Evolutionary conservation across 805 yeast genomes (phyloP).

Genomic region (Ogataea neopini): DNA sequence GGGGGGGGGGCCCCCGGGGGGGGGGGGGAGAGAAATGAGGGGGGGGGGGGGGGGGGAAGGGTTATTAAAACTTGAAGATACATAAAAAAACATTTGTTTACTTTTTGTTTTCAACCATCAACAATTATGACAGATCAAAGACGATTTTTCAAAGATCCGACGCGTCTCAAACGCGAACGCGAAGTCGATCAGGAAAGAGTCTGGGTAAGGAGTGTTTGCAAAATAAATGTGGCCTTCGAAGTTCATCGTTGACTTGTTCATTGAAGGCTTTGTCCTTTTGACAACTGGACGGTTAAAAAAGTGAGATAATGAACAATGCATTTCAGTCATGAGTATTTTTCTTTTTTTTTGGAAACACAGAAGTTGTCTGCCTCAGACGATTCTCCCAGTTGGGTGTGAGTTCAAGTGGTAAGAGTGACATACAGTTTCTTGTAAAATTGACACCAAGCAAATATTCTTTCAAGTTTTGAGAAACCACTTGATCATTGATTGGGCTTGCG

Average conservation of each 20-base stretch:
- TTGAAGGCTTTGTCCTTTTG: background rate
- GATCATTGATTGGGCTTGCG: background rate
- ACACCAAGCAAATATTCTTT: background rate
- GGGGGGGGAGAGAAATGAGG: too few relatives aligned
- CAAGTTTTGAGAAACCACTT: background rate
- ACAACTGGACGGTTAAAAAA: background rate
- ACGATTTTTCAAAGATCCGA: background rate
- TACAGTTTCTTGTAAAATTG: background rate
- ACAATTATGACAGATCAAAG: background rate
- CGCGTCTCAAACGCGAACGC: constrained; percentile 6
- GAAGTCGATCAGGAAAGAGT: background rate
- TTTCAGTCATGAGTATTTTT: background rate
- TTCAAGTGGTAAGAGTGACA: background rate
- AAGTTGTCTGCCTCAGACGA: background rate
- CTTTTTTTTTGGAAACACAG: background rate
- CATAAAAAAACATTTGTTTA: background rate
- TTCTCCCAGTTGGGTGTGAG: background rate
- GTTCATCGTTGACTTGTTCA: too few relatives aligned
- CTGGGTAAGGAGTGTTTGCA: too few relatives aligned
- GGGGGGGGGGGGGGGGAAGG: too few relatives aligned
- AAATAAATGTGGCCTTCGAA: too few relatives aligned
- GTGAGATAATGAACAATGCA: background rate
- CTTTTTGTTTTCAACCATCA: background rate
- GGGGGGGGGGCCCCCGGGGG: too few relatives aligned
- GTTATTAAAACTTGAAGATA: too few relatives aligned